Evolutionary conservation across 129 eudicot genomes (phyloP).

Genomic region (Scalesia atractyloides): DNA sequence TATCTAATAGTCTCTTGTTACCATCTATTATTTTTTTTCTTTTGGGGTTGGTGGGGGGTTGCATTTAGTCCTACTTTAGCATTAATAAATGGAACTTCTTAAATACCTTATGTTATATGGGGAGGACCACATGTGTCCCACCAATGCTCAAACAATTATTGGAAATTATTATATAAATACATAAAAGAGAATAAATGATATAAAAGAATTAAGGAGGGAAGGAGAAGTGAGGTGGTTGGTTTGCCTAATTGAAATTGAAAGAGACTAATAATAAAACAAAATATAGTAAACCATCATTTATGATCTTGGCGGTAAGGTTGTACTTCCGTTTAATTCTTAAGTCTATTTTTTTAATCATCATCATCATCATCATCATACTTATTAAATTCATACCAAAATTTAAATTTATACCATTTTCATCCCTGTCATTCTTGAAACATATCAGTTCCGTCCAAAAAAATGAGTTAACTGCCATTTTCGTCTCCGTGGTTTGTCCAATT

Average conservation of each 20-base stretch:
- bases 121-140: conserved; percentile 25
- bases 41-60: no score
- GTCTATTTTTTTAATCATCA: no score
- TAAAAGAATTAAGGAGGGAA: background rate
- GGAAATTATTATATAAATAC: conserved; percentile 7
- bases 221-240: conserved; percentile 23
- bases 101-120: background rate
- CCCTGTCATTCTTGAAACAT: no score
- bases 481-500: no score
- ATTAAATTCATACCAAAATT: no score
- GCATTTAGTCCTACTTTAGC: background rate
- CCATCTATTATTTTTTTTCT: background rate
- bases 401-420: no score
- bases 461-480: no score
- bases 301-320: no score
- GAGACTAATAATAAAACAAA: conserved; percentile 2
- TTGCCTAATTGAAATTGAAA: conserved; percentile 13
- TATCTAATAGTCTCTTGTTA: conserved; percentile 10
- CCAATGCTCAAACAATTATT: conserved; percentile 25
- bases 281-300: no score
- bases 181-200: background rate
- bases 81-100: background rate
- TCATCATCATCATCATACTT: no score
- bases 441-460: no score
- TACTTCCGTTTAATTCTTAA: no score